Evolutionary conservation across 352 stramenopile species (phyloP).

Genomic region (Globisporangium paddicum): DNA sequence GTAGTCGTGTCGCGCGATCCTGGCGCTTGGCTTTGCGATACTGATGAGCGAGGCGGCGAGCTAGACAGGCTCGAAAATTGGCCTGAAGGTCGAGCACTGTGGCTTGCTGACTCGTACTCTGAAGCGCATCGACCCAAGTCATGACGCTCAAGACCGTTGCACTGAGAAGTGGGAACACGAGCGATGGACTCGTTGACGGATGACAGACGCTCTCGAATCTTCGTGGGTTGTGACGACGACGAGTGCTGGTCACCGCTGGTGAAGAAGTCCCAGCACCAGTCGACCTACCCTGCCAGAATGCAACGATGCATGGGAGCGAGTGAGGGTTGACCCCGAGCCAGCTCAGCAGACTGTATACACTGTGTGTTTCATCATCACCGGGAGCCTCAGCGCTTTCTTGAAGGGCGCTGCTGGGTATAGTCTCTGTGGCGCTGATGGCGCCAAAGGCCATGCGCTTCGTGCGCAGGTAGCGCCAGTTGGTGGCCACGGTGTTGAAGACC

Average conservation of each 20-base stretch:
- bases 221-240: not conserved
- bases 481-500: slow-evolving; percentile 26
- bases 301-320: slow-evolving; percentile 27
- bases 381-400: not conserved
- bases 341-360: slow-evolving; percentile 26
- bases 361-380: not conserved
- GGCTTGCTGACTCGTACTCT: slow-evolving; percentile 6
- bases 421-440: slow-evolving; percentile 18
- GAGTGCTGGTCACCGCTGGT: not conserved
- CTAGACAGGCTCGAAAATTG: slow-evolving; percentile 7
- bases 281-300: slow-evolving; percentile 31
- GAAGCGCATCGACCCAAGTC: slow-evolving; percentile 18
- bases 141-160: slow-evolving; percentile 7
- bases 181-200: not conserved
- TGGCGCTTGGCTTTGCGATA: slow-evolving; percentile 17
- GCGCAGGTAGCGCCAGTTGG: slow-evolving; percentile 29
- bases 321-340: slow-evolving; percentile 20
- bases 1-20: slow-evolving; percentile 13
- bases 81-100: slow-evolving; percentile 18
- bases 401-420: not conserved
- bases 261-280: not conserved
- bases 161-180: not conserved
- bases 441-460: slow-evolving; percentile 25
- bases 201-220: slow-evolving; percentile 15
- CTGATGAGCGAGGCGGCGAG: slow-evolving; percentile 14